Base-by-base conservation (phyloP, 345 rosid genomes). In the Lumnitzera racemosa region DNA sequence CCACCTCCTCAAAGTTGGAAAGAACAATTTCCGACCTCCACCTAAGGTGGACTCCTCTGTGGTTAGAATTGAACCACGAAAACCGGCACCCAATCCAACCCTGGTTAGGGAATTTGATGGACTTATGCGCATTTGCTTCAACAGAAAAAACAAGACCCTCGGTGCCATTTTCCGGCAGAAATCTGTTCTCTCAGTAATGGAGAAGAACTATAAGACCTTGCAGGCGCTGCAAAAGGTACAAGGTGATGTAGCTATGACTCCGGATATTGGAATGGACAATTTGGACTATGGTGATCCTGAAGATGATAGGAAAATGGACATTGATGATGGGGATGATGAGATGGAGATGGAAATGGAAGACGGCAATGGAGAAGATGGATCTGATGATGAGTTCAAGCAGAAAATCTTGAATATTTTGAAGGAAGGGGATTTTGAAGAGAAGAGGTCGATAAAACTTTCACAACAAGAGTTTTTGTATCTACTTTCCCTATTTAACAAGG, bases 31-130 rank as follows among this genome's bases (percentile, higher is more conserved):
- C 78, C 86, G 96, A 25, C 98, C 98, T 1, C 96, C 98, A 0
- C 96, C 96, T 0, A 92, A 92, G 74, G 98, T 92, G 23, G 98
- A 92, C 62, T 92, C 96, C 20, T 89, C 98, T 7, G 96, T 92
- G 12, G 98, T 92, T 58, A 68, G 98, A 16, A 87, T 92, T 12
- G 96, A 92, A 61, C 98, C 96, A 0, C 75, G 95, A 79, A 91
- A 67, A 51, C 98, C 91, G 0, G 68, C 62, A 0, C 96, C 95
- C 0, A 78, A 82, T 46, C 81, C 86, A 10, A 85, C 87, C 67
- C 70, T 68, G 2, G 68, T 65, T 36, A 85, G 84, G 69, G 96
- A 89, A 61, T 92, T 91, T 96, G 96, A 92, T 71, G 98, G 98
- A 15, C 72, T 89, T 61, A 69, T 85, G 48, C 68, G 98, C 53